These are phyloP conservation scores for Melocanna baccifera DNA, from an alignment of 176 grass and related monocot genomes.

Conservation along the genomic window DNA sequence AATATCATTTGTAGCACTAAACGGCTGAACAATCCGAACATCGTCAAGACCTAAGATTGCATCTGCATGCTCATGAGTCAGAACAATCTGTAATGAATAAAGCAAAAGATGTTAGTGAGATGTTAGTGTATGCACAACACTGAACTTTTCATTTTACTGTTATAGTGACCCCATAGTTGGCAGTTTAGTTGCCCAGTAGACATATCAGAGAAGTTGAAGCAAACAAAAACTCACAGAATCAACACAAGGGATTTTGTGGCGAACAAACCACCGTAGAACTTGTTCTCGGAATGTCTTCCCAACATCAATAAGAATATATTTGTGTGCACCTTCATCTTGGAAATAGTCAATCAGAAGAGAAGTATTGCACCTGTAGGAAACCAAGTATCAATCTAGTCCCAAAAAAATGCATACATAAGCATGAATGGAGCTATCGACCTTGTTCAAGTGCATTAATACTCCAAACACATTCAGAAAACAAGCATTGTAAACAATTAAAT, in stretches of 20 bases:
- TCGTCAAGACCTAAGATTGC: conserved; percentile 92
- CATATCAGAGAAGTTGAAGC: conserved; percentile 14
- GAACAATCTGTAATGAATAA: conserved; percentile 67
- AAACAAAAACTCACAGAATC: conserved; percentile 75
- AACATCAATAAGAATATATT: conserved; percentile 87
- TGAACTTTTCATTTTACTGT: neutral
- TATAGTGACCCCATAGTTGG: neutral
- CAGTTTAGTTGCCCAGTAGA: conserved; percentile 1
- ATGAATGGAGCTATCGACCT: neutral
- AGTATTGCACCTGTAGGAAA: conserved; percentile 65
- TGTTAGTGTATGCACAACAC: conserved; percentile 21
- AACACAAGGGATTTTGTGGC: conserved; percentile 82
- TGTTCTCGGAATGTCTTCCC: conserved; percentile 95
- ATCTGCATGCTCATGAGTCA: conserved; percentile 96
- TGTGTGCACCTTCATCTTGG: conserved; percentile 60
- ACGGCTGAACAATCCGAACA: conserved; percentile 72
- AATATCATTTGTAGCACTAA: conserved; percentile 82
- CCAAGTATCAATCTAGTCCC: neutral
- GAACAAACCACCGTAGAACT: conserved; percentile 93
- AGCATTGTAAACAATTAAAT: neutral
- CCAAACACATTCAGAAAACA: neutral
- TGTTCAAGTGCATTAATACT: neutral
- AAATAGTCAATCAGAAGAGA: conserved; percentile 96
- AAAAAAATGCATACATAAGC: neutral
- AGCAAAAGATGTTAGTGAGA: neutral